Evolutionary conservation across 805 yeast species (phyloP).

Genomic region (Wickerhamomyces chambardii): DNA sequence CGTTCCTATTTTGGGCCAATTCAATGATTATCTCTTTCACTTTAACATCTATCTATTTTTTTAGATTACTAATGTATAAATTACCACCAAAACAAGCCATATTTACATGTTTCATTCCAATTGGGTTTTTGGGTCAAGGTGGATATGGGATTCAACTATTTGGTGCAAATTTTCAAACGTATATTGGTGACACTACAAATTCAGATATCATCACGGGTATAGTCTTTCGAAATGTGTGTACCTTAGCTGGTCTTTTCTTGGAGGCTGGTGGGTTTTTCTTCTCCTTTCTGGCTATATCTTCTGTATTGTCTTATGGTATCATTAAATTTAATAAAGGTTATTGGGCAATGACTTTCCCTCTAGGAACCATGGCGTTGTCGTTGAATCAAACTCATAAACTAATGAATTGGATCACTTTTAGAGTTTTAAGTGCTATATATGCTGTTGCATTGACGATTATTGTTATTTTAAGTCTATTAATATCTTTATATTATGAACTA

Average conservation of each 20-base stretch:
- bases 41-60: conserved; percentile 45
- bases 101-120: conserved; percentile 66
- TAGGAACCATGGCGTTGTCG: conserved; percentile 73
- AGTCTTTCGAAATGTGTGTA: conserved; percentile 23
- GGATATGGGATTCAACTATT: conserved; percentile 54
- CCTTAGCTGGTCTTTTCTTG: conserved; percentile 33
- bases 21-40: conserved; percentile 55
- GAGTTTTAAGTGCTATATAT: conserved; percentile 54
- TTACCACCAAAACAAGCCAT: conserved; percentile 46
- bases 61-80: conserved; percentile 49
- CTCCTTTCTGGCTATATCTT: conserved; percentile 31
- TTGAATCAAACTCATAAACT: conserved; percentile 39
- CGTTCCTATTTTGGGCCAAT: conserved; percentile 58
- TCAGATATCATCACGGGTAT: conserved; percentile 17
- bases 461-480: conserved; percentile 31
- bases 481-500: conserved; percentile 20
- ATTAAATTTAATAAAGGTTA: conserved; percentile 39
- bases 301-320: conserved; percentile 23
- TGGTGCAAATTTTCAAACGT: conserved; percentile 31
- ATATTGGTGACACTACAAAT: conserved; percentile 13
- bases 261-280: conserved; percentile 53
- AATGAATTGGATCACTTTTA: conserved; percentile 46
- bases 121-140: conserved; percentile 86
- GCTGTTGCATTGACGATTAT: conserved; percentile 41
- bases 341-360: conserved; percentile 89